Percentiles rank a stretch among this genome's conserved stretches.
Evolutionary conservation across 257 asterid genomes (phyloP).

Genomic region (Solanum peruvianum): DNA sequence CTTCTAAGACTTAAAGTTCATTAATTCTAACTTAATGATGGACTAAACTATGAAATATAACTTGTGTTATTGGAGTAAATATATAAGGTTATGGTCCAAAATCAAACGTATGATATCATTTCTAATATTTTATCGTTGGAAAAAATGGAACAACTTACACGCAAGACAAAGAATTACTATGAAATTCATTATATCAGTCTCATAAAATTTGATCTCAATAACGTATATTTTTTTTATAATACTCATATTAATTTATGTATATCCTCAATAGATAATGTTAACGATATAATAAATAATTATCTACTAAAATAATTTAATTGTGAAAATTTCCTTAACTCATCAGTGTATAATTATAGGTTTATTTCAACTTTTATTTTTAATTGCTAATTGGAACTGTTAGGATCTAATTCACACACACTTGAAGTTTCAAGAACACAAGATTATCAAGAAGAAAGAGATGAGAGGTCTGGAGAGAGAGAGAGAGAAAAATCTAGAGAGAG

Average conservation of each 20-base stretch:
- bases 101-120: neutral
- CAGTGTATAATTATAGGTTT: neutral
- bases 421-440: too few species aligned
- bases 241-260: neutral
- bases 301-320: neutral
- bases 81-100: neutral
- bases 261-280: neutral
- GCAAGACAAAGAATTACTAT: too few species aligned
- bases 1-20: neutral
- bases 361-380: neutral
- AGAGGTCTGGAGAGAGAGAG: too few species aligned
- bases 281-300: neutral
- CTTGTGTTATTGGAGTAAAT: neutral
- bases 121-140: neutral
- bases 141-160: neutral
- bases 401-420: too few species aligned
- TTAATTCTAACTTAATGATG: neutral
- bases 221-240: neutral
- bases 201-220: neutral
- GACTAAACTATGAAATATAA: neutral
- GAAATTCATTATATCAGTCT: neutral
- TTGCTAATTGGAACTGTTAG: neutral
- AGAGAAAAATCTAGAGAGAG: too few species aligned
- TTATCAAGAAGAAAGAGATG: too few species aligned
- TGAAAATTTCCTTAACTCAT: neutral